phyloP scores from a whole-genome alignment of 2,329 filamentous ascomycete genomes.

The Colletotrichum tofieldiae region DNA sequence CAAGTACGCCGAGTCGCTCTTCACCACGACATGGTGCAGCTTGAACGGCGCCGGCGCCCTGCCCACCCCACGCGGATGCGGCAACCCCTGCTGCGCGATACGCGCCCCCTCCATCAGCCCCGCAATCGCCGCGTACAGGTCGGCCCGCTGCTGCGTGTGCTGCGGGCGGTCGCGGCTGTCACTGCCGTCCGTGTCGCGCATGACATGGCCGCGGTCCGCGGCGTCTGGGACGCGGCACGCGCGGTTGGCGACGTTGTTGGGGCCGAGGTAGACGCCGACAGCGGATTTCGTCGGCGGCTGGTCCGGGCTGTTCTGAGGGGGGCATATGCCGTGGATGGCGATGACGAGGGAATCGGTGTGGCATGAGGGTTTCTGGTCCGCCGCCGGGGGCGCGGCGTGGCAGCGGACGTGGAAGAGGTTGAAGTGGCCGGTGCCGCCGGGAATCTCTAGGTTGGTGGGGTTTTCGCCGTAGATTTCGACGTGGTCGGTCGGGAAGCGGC shows the following conservation, averaged over 20 bases:
- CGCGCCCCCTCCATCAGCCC: conserved; percentile 5
- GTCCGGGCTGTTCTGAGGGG: conserved; percentile 11
- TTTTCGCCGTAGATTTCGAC: conserved; percentile 13
- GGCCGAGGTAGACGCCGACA: conserved; percentile 18
- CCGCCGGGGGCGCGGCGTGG: conserved; percentile 6
- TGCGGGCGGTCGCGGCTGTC: conserved; percentile 14
- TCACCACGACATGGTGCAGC: conserved; percentile 14
- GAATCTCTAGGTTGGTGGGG: conserved; percentile 1
- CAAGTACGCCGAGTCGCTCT: conserved; percentile 23
- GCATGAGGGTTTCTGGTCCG: background rate
- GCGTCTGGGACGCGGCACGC: conserved; percentile 20
- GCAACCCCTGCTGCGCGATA: conserved; percentile 1
- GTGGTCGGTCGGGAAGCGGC: conserved; percentile 19
- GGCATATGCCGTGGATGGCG: conserved; percentile 15
- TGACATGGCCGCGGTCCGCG: conserved; percentile 13
- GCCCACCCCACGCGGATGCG: background rate
- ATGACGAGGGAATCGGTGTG: conserved; percentile 27
- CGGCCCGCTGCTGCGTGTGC: conserved; percentile 23
- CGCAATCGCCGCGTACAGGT: conserved; percentile 14
- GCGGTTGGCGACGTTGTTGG: conserved; percentile 10
- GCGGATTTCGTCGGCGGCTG: conserved; percentile 17
- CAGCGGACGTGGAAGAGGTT: conserved; percentile 16
- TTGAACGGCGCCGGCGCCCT: conserved; percentile 3
- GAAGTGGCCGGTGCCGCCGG: background rate
- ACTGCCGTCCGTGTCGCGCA: conserved; percentile 21